A percentile compares a stretch with the other conserved stretches of the same genome.
These are phyloP conservation scores for Graphium sp. DNA, from an alignment of 2,329 filamentous ascomycete species.

Conservation along the genomic window DNA sequence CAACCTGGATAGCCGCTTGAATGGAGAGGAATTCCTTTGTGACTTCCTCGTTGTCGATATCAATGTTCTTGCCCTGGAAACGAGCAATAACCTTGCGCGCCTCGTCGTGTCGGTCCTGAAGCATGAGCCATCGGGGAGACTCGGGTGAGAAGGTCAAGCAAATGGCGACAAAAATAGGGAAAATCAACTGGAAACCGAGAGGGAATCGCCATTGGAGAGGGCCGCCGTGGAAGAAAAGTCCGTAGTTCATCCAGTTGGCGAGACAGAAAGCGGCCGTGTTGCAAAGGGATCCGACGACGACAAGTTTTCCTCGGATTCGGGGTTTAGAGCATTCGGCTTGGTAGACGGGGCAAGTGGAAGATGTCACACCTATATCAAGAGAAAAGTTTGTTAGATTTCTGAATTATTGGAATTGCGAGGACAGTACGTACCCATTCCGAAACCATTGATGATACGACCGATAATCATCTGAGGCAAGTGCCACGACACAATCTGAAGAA, in stretches of 20 bases:
- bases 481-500: conserved; percentile 16
- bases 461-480: conserved; percentile 21
- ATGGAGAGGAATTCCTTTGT: conserved; percentile 18
- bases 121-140: conserved; percentile 15
- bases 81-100: conserved; percentile 7
- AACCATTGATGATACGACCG: conserved; percentile 21
- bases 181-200: conserved; percentile 18
- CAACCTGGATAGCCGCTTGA: conserved; percentile 15
- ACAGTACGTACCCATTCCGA: conserved; percentile 14
- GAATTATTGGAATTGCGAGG: neutral
- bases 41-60: conserved; percentile 11
- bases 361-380: conserved; percentile 9
- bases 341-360: conserved; percentile 17
- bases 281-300: conserved; percentile 21
- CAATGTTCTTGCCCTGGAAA: conserved; percentile 3
- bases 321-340: conserved; percentile 15
- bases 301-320: conserved; percentile 22
- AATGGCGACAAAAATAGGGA: conserved; percentile 16
- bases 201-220: conserved; percentile 19
- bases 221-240: conserved; percentile 15
- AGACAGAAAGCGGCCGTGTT: conserved; percentile 25
- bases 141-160: conserved; percentile 13
- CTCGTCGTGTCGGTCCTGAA: conserved; percentile 20
- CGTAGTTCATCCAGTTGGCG: conserved; percentile 29
- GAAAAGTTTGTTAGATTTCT: neutral